Evolutionary conservation across 495 filamentous ascomycete genomes (phyloP).

Genomic region (Haplographium delicatum): DNA sequence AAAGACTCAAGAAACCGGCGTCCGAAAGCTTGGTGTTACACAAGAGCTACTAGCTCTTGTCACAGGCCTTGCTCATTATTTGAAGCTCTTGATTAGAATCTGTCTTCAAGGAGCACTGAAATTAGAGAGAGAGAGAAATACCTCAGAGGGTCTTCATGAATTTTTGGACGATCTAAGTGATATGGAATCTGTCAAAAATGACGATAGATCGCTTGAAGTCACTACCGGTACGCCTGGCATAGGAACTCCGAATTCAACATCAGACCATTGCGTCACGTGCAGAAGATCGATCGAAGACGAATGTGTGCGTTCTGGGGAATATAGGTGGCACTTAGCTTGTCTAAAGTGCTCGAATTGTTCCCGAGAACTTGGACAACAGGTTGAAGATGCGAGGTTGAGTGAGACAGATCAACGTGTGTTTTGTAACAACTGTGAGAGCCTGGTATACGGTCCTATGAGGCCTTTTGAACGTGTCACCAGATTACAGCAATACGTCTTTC

Average conservation of each 20-base stretch:
- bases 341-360: constrained; percentile 71
- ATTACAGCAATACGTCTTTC: constrained; percentile 88
- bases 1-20: constrained; percentile 86
- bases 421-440: constrained; percentile 62
- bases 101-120: constrained; percentile 90
- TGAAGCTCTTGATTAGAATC: constrained; percentile 96
- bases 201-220: constrained; percentile 66
- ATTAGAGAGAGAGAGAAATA: constrained; percentile 77
- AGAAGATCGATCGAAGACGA: constrained; percentile 90
- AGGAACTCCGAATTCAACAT: constrained; percentile 70
- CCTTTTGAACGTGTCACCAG: constrained; percentile 66
- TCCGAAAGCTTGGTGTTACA: constrained; percentile 86
- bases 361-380: constrained; percentile 58
- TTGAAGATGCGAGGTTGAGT: constrained; percentile 62
- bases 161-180: constrained; percentile 79
- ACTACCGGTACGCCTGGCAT: constrained; percentile 66
- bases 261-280: constrained; percentile 77
- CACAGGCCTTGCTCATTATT: constrained; percentile 94
- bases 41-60: constrained; percentile 94
- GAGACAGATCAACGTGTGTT: constrained; percentile 57
- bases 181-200: constrained; percentile 63
- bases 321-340: constrained; percentile 79
- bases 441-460: constrained; percentile 41
- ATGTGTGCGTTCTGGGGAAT: constrained; percentile 65
- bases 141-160: constrained; percentile 63